Evolutionary conservation across 2,329 filamentous ascomycete species (phyloP), one percentile per base, ranked within the genome.

Genomic region (Hymenoscyphus linearis): DNA sequence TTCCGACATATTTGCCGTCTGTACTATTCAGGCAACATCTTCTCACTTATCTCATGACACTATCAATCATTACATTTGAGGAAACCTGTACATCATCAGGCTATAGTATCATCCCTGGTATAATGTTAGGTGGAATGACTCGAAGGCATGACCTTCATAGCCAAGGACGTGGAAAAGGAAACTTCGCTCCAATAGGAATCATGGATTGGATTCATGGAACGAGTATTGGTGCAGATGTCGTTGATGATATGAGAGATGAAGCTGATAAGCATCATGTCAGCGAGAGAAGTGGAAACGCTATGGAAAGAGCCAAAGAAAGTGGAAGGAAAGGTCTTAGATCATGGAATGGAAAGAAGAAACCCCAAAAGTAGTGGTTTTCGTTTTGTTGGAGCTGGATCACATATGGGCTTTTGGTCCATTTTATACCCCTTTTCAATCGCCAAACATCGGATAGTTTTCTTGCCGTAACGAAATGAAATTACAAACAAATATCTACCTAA

Each of bases 41-140:
- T 3, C 77, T 91, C n/a, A 90, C 86, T 0, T 91, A 87, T 75
- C 80, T 90, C 60, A 69, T 89, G 12, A 82, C 90, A 64, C 77
- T 86, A 16, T 79, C 81, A 0, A 70, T 91, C 27, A 81, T 82
- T 64, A 88, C 86, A 2, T 69, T 86, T 0, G 86, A 91, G 66
- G 87, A 90, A 65, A 84, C 85, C 0, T 76, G 90, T 55, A 78
- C 85, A 31, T 85, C 84, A 74, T 89, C 85, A 0, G 88, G 88
- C 0, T 92, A 91, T 74, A 82, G 79, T 16, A 76, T 84, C 6
- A 68, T 83, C 0, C 81, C 81, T 0, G 79, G 77, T 0, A 82
- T 83, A 56, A 77, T 84, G 65, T 67, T 83, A 2, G 72, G 74
- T 0, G 81, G 81, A 9, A 81, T 84, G 72, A 78, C 80, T 2